Evolutionary conservation across 1,284 basidiomycete genomes (phyloP), one percentile per base, ranked within the genome.

Genomic region (Pisolithus thermaeus): DNA sequence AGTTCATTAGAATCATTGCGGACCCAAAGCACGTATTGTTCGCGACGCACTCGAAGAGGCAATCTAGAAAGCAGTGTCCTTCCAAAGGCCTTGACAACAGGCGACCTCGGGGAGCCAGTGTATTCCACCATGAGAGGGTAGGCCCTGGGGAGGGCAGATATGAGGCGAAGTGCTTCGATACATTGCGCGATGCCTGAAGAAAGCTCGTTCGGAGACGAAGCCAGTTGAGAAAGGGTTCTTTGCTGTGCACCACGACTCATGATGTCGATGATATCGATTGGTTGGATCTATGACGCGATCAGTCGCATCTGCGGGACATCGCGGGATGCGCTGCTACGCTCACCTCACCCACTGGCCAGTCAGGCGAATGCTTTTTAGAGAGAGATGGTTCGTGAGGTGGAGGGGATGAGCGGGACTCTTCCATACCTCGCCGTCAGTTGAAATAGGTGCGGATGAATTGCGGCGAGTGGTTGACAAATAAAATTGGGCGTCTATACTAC

Each of bases 161-260:
- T 57, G 28, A 69, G 62, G 7, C 64, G 60, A 5, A 65, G 63
- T 0, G 62, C 67, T 38, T 68, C 62, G n/a, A 63, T 57, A 23
- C 64, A 66, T 25, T 66, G 67, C 0, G 61, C 66, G 11, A 65
- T 59, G 1, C 64, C 62, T 0, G 67, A 63, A 0, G 64, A 63
- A 16, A 67, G 54, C 22, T 67, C 56, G 52, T 69, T 67, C 40
- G 62, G 61, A 14, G 63, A 65, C 3, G 66, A 60, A 25, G 67
- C 59, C 39, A 68, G 56, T 7, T 69, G 64, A 5, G 67, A 45
- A 42, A 65, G 61, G 2, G 69, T 47, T 14, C 63, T 66, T 28
- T 65, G 54, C 16, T 66, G 66, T 18, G 63, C 28, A 36, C 41
- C 41, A 20, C 53, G 66, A 46, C 54, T 37, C 61, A 65, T 68